phyloP scores from a whole-genome alignment of 73 alveolate species.

The Stentor roeselii region DNA sequence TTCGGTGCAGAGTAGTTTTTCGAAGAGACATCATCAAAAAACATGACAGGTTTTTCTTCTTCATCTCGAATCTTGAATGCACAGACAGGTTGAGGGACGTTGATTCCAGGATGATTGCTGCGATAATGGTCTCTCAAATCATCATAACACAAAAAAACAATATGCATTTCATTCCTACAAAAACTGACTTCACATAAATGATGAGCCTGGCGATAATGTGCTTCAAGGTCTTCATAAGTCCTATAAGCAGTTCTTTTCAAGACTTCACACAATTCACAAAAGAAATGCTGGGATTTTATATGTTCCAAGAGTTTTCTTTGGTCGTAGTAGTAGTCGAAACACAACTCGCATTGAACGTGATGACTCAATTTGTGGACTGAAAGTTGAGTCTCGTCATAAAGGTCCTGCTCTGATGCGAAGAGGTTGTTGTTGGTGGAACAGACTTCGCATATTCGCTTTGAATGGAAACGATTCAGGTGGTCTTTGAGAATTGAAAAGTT shows the following conservation, averaged over 20 bases:
- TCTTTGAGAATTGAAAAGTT: background rate
- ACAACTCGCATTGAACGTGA: conserved; percentile 17
- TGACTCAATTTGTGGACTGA: background rate
- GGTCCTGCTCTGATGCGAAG: background rate
- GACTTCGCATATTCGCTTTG: background rate
- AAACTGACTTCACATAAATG: conserved; percentile 11
- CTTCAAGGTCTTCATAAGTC: conserved; percentile 7
- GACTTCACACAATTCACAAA: conserved; percentile 22
- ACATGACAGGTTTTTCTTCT: background rate
- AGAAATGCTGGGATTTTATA: conserved; percentile 1
- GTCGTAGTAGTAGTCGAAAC: background rate
- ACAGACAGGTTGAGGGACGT: background rate
- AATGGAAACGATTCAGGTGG: background rate
- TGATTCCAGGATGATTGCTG: conserved; percentile 5
- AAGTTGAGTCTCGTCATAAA: background rate
- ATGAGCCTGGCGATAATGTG: conserved; percentile 32
- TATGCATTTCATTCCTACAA: background rate
- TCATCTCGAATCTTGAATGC: conserved; percentile 4
- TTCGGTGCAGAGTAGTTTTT: background rate
- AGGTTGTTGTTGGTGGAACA: background rate
- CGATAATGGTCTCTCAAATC: conserved; percentile 21
- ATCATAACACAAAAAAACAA: conserved; percentile 13
- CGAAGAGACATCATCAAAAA: background rate
- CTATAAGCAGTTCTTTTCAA: background rate
- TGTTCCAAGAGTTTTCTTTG: background rate